Evolutionary conservation across 1,284 basidiomycete genomes (phyloP).

Genomic region (Mycena citricolor): DNA sequence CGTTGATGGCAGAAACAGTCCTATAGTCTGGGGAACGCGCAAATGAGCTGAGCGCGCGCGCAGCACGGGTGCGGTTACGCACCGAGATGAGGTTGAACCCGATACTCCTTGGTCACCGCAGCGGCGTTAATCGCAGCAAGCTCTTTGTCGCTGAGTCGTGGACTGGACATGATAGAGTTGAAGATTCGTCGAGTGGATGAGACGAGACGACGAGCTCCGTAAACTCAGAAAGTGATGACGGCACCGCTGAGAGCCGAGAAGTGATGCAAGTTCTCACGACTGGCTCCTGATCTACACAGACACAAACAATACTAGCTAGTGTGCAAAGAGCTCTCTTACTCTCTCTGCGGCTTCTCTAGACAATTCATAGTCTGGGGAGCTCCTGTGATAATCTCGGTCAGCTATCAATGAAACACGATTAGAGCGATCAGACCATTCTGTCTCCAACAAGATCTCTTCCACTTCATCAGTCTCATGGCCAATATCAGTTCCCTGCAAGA

Average conservation of each 20-base stretch:
- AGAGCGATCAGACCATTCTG: slow-evolving; percentile 64
- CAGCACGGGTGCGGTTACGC: slow-evolving; percentile 31
- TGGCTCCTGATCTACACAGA: too few species aligned
- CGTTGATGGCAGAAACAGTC: slow-evolving; percentile 95
- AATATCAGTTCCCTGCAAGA: slow-evolving; percentile 67
- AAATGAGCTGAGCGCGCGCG: slow-evolving; percentile 21
- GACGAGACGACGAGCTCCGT: slow-evolving; percentile 3
- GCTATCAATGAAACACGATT: not conserved
- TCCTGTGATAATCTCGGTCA: slow-evolving; percentile 34
- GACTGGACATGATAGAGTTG: slow-evolving; percentile 47
- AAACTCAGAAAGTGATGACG: slow-evolving; percentile 1
- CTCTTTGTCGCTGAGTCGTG: slow-evolving; percentile 71
- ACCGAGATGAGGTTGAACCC: slow-evolving; percentile 90
- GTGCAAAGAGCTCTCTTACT: slow-evolving; percentile 27
- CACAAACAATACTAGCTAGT: too few species aligned
- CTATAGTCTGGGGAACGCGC: slow-evolving; percentile 72
- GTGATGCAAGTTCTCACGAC: slow-evolving; percentile 9
- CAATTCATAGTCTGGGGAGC: slow-evolving; percentile 36
- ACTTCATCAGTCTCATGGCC: slow-evolving; percentile 64
- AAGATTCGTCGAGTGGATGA: not conserved
- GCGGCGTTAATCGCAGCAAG: slow-evolving; percentile 84
- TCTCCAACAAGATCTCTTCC: slow-evolving; percentile 79
- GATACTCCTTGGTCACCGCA: slow-evolving; percentile 82
- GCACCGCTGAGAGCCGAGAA: not conserved
- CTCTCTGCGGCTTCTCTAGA: slow-evolving; percentile 34